Evolutionary conservation across 2,329 filamentous ascomycete species (phyloP), one percentile per base, ranked within the genome.

Genomic region (Rhynchosporium secalis): DNA sequence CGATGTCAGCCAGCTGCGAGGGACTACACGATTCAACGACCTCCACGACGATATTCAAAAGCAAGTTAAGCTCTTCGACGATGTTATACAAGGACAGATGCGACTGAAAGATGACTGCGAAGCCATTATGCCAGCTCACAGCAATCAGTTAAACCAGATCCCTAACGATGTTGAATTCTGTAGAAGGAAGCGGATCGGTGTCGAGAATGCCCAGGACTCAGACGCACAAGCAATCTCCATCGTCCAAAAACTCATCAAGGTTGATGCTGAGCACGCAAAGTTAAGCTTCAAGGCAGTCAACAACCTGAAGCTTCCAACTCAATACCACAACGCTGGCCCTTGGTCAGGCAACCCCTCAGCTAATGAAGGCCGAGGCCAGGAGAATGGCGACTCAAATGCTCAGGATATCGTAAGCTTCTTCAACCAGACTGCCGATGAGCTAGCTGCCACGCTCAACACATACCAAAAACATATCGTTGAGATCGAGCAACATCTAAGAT

Each of bases 21-120:
- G 90, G 15, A 96, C 93, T 0, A 96, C 92, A 3, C 91, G 95
- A 65, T 97, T 95, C 79, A 91, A 92, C 73, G 94, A 96, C 75
- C 87, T 96, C 33, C 86, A 90, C 64, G 89, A 94, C 68, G 86
- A 91, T 36, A 80, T 96, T 15, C 92, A 96, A 72, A 85, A 86
- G 65, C 79, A 91, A 68, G 90, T 99, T 65, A 86, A 91, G 65
- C 78, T 81, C 9, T 86, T 96, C 66, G 94, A 99, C 76, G 84
- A 85, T 62, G 86, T 88, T 67, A 94, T 99, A 69, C 85, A 91
- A 70, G 82, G 83, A 59, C 92, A 95, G 73, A 92, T 96, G 71
- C 82, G 83, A 62, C 88, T 89, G 75, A 88, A 91, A 72, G 86
- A 89, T 69, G 86, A 96, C 68, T 87, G 94, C 62, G 87, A 90